Conservation (phyloP, 2,329 filamentous ascomycete species). For the Beauveria rudraprayagi region DNA sequence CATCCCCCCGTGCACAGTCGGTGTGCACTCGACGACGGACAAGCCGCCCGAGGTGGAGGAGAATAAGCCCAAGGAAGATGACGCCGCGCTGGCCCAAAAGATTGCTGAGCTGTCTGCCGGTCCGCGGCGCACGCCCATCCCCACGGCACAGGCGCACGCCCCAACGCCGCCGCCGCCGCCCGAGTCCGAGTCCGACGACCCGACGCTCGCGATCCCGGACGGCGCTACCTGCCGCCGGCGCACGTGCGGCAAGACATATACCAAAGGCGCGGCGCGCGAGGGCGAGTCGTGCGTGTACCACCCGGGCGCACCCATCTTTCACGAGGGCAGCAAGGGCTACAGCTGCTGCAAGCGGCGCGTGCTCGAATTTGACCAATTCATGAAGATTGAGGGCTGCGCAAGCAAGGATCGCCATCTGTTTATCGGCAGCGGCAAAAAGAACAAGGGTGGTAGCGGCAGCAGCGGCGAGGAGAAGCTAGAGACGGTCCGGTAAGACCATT, state of each 20-base stretch:
- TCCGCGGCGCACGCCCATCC: slow-evolving; percentile 33
- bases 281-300: slow-evolving; percentile 80
- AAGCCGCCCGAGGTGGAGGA: slow-evolving; percentile 53
- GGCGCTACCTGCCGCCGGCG: slow-evolving; percentile 71
- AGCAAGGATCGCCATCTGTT: slow-evolving; percentile 79
- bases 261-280: slow-evolving; percentile 50
- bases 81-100: slow-evolving; percentile 34
- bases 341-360: slow-evolving; percentile 94
- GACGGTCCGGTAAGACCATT: slow-evolving; percentile 58
- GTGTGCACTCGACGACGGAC: slow-evolving; percentile 86
- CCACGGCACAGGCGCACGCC: slow-evolving; percentile 33
- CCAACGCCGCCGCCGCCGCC: slow-evolving; percentile 52
- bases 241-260: slow-evolving; percentile 63
- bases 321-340: slow-evolving; percentile 97
- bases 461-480: slow-evolving; percentile 67
- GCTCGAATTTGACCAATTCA: slow-evolving; percentile 94
- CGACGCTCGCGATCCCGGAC: slow-evolving; percentile 61
- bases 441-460: slow-evolving; percentile 29
- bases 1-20: slow-evolving; percentile 86
- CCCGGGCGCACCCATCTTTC: slow-evolving; percentile 85
- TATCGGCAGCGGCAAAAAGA: slow-evolving; percentile 66
- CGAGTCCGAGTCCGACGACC: slow-evolving; percentile 84
- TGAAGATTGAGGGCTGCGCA: slow-evolving; percentile 88
- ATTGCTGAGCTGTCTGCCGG: slow-evolving; percentile 45
- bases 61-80: slow-evolving; percentile 43